Base-by-base conservation (phyloP, 2,329 filamentous ascomycete species). In the Lithohypha guttulata region DNA sequence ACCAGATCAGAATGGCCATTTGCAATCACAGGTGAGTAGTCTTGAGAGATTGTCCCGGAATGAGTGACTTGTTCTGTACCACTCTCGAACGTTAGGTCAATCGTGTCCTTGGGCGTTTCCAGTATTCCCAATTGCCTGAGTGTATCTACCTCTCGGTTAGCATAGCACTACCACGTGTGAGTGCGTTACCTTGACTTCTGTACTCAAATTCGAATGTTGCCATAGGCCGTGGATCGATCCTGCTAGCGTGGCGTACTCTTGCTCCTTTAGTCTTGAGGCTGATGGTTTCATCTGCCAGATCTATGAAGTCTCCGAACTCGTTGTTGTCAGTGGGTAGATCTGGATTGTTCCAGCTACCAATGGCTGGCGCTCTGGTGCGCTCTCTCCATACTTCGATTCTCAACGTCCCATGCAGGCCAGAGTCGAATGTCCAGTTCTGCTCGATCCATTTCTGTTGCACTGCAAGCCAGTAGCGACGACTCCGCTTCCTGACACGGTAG, bases 161-260 rank as follows among this genome's bases (percentile, higher is more conserved):
- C n/a, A n/a, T n/a, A n/a, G n/a, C n/a, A n/a, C n/a, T n/a, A n/a
- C n/a, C n/a, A n/a, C n/a, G n/a, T n/a, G n/a, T n/a, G n/a, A n/a
- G n/a, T n/a, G n/a, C n/a, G n/a, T n/a, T 22, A 38, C 34, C 37
- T 34, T 40, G 15, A 20, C 20, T 40, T 13, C 37, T 27, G 20
- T 40, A 40, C 20, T 40, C 37, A 20, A 34, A 40, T 6, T 33
- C 30, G 23, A 40, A 40, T 14, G 37, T 40, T 11, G 37, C 37
- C 19, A 40, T 32, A 11, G 37, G 37, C 22, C 29, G 23, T 14
- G 23, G 2, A 21, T 39, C 35, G n/a, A 39, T 28, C 27, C 31
- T 39, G 18, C 17, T 31, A 9, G 35, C 26, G 14, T 39, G 26
- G 7, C 18, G 21, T 6, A 39, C 35, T 19, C 35, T 39, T 7